phyloP scores from a whole-genome alignment of 768 basidiomycete species.

The Saitozyma podzolica region DNA sequence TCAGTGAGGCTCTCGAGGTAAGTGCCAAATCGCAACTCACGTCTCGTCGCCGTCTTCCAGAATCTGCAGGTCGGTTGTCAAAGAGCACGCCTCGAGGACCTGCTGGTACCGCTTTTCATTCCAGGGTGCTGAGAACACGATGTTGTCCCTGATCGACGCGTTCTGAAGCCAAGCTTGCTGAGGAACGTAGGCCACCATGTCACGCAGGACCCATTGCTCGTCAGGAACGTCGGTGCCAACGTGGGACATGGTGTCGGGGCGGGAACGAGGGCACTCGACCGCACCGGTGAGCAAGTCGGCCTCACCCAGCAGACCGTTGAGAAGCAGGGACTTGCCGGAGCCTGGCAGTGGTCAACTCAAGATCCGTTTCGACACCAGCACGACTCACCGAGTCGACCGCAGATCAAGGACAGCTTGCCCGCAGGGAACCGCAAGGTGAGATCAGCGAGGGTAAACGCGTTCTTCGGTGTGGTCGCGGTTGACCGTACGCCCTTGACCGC shows the following conservation, averaged over 20 bases:
- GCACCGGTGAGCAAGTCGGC: slow-evolving; percentile 81
- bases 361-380: background rate
- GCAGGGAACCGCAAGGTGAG: slow-evolving; percentile 73
- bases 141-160: slow-evolving; percentile 81
- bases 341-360: slow-evolving; percentile 43
- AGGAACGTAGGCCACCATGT: slow-evolving; percentile 84
- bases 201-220: slow-evolving; percentile 73
- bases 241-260: slow-evolving; percentile 71
- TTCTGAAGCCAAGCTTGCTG: slow-evolving; percentile 67
- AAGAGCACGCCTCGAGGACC: slow-evolving; percentile 77
- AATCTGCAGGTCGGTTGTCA: slow-evolving; percentile 68
- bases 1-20: slow-evolving; percentile 6
- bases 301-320: slow-evolving; percentile 85
- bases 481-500: slow-evolving; percentile 57
- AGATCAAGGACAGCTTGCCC: slow-evolving; percentile 77
- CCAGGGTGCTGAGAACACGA: slow-evolving; percentile 75
- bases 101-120: slow-evolving; percentile 71
- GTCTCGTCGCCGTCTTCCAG: slow-evolving; percentile 71
- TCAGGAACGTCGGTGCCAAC: slow-evolving; percentile 58
- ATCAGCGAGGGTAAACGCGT: slow-evolving; percentile 79
- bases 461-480: slow-evolving; percentile 68
- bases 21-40: slow-evolving; percentile 48
- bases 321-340: slow-evolving; percentile 79
- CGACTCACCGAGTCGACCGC: slow-evolving; percentile 69
- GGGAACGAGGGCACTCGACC: slow-evolving; percentile 76